A percentile compares a stretch with the other conserved stretches of the same genome.
Evolutionary conservation across 2,329 filamentous ascomycete species (phyloP).

Genomic region (Botrytis byssoidea): DNA sequence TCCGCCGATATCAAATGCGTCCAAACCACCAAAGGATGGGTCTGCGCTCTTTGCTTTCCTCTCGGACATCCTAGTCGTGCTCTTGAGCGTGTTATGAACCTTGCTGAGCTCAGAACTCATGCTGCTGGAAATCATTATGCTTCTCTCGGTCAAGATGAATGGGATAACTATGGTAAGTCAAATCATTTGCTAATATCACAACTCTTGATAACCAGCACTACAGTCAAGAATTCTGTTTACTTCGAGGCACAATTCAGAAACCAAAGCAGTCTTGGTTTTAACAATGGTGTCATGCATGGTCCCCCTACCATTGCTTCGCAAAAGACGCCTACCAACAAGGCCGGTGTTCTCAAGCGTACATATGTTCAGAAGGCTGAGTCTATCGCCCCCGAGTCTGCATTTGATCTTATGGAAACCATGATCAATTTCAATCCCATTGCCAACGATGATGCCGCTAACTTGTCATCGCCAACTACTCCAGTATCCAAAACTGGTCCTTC

Average conservation of each 20-base stretch:
- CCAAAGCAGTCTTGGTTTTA: background rate
- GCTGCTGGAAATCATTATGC: background rate
- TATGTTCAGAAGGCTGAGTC: background rate
- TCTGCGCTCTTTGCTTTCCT: slow-evolving; percentile 19
- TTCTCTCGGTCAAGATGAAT: background rate
- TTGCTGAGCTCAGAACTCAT: background rate
- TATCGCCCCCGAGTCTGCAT: background rate
- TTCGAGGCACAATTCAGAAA: slow-evolving; percentile 8
- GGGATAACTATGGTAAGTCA: background rate
- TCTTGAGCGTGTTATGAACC: background rate
- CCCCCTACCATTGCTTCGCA: background rate
- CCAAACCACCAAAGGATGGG: slow-evolving; percentile 11
- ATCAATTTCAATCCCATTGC: background rate
- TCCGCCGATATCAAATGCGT: background rate
- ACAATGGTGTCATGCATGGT: background rate
- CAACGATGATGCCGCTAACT: background rate
- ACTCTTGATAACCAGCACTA: background rate
- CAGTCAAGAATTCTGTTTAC: slow-evolving; percentile 1
- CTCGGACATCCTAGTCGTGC: background rate
- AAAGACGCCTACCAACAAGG: background rate
- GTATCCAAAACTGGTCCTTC: background rate
- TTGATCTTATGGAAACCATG: background rate
- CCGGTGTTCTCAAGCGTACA: slow-evolving; percentile 8
- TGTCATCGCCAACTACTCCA: background rate
- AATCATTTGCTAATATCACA: background rate